Conservation (phyloP, 1,284 basidiomycete species). For the Ustilago esculenta region DNA sequence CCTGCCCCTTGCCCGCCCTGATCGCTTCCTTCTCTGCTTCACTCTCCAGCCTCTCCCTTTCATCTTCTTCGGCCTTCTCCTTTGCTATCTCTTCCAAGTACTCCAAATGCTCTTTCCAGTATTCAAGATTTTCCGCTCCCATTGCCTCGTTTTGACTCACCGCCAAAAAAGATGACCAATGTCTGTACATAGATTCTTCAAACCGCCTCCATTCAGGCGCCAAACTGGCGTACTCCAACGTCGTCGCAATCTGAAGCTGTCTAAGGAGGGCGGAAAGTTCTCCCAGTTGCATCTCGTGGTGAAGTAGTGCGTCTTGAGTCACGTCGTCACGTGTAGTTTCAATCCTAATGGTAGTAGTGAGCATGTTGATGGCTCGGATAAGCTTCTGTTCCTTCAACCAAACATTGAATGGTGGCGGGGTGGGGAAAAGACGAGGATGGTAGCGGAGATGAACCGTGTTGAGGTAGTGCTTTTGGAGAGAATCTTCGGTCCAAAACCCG, state of each 20-base stretch:
- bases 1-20: not conserved
- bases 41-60: not conserved
- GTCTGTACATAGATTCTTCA: slow-evolving; percentile 11
- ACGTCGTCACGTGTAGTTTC: not conserved
- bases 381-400: slow-evolving; percentile 39
- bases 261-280: slow-evolving; percentile 10
- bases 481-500: slow-evolving; percentile 24
- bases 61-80: not conserved
- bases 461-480: slow-evolving; percentile 12
- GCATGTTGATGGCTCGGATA: slow-evolving; percentile 20
- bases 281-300: slow-evolving; percentile 13
- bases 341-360: not conserved
- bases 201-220: not conserved
- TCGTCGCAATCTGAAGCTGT: slow-evolving; percentile 7
- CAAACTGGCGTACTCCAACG: slow-evolving; percentile 9
- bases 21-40: not conserved
- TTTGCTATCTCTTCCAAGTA: not conserved
- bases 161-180: slow-evolving; percentile 5
- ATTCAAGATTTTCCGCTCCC: no score
- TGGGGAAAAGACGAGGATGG: slow-evolving; percentile 4
- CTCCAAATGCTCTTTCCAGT: not conserved
- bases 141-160: slow-evolving; percentile 1
- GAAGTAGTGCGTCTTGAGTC: not conserved
- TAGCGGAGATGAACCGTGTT: slow-evolving; percentile 8
- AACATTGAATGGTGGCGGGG: slow-evolving; percentile 12